phyloP scores from a whole-genome alignment of 441 rosid genomes.

The Populus hybrid region DNA sequence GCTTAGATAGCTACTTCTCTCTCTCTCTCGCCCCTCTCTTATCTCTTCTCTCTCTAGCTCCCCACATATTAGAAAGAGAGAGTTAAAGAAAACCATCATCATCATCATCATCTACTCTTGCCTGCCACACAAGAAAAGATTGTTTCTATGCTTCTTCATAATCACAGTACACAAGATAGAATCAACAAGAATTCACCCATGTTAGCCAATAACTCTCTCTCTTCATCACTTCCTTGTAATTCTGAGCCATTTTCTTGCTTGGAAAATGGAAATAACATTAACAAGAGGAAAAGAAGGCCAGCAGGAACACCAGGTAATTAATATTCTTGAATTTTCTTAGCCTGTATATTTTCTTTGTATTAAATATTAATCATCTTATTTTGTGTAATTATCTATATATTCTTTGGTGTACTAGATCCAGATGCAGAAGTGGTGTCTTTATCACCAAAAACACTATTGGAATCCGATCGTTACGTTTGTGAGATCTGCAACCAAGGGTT shows the following conservation, averaged over 20 bases:
- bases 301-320: conserved; percentile 88
- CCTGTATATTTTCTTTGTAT: too few relatives aligned
- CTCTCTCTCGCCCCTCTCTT: not conserved
- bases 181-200: conserved; percentile 22
- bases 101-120: too few relatives aligned
- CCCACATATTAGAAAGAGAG: not conserved
- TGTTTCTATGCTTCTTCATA: not conserved
- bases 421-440: conserved; percentile 94
- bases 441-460: conserved; percentile 83
- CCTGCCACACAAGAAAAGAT: too few relatives aligned
- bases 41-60: not conserved
- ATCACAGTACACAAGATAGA: not conserved
- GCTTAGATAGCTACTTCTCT: not conserved
- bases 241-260: conserved; percentile 59
- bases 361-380: not conserved
- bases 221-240: conserved; percentile 39
- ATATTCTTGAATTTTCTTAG: not conserved
- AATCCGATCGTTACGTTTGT: conserved; percentile 91
- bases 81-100: too few relatives aligned
- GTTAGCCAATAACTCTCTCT: conserved; percentile 35
- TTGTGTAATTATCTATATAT: not conserved
- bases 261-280: conserved; percentile 39
- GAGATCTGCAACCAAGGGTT: conserved; percentile 99
- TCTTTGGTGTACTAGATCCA: conserved; percentile 48
- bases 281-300: conserved; percentile 73